Percentiles rank a stretch among this genome's conserved stretches.
phyloP scores from a whole-genome alignment of 2,329 filamentous ascomycete genomes.

The Davidsoniella eucalypti region DNA sequence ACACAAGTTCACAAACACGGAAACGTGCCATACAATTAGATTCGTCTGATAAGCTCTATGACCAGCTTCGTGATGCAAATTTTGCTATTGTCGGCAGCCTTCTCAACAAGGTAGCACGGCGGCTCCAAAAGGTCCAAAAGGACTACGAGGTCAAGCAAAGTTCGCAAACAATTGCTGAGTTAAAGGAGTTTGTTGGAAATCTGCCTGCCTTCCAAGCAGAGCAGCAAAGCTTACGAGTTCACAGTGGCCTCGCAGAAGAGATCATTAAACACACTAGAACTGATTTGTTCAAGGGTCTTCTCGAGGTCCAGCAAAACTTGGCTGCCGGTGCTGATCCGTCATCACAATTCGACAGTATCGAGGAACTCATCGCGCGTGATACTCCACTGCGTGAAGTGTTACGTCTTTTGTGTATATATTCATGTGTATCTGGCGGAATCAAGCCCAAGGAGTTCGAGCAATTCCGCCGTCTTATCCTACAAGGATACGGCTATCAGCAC shows the following conservation, averaged over 20 bases:
- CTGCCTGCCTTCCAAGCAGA: constrained; percentile 85
- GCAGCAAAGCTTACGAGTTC: constrained; percentile 79
- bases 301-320: constrained; percentile 92
- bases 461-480: constrained; percentile 73
- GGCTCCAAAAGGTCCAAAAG: constrained; percentile 62
- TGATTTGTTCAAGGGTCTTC: constrained; percentile 70
- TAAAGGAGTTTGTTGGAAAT: constrained; percentile 90
- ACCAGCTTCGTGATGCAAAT: constrained; percentile 76
- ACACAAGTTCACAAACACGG: constrained; percentile 40
- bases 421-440: constrained; percentile 74
- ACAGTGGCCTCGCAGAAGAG: constrained; percentile 84
- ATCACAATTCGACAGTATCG: constrained; percentile 77
- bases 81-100: constrained; percentile 85
- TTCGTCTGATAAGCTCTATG: constrained; percentile 75
- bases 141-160: constrained; percentile 86
- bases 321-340: constrained; percentile 79
- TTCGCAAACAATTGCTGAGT: constrained; percentile 74
- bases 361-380: constrained; percentile 84
- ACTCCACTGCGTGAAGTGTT: constrained; percentile 68
- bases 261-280: constrained; percentile 86
- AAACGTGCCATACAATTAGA: constrained; percentile 85
- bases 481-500: constrained; percentile 92
- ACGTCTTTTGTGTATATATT: constrained; percentile 78
- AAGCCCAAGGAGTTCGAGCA: constrained; percentile 76
- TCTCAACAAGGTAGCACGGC: constrained; percentile 77